These are phyloP conservation scores for Paramecium sonneborni DNA, from an alignment of 73 alveolate genomes.

Conservation along the genomic window DNA sequence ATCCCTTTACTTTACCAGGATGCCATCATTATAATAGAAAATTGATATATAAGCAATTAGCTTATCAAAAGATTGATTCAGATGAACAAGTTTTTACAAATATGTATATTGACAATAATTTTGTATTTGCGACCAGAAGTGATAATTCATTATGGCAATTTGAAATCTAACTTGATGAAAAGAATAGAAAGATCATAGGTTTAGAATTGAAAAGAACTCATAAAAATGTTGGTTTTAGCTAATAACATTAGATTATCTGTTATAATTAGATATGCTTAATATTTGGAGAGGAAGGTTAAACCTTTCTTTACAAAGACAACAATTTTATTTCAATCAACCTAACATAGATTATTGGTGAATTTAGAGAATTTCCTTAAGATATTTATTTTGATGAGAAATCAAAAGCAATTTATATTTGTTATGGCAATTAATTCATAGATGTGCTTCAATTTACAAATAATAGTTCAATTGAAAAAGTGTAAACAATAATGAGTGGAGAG, in stretches of 20 bases:
- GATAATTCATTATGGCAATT: not conserved
- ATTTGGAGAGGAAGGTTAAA: not conserved
- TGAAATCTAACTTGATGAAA: not conserved
- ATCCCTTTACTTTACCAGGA: conserved; percentile 34
- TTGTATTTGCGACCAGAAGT: conserved; percentile 27
- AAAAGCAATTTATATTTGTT: not conserved
- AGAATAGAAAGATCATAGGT: not conserved
- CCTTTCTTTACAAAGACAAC: not conserved
- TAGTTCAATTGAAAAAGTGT: not conserved
- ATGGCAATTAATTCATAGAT: not conserved
- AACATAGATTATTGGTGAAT: not conserved
- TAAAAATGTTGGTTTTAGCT: not conserved
- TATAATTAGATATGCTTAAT: not conserved
- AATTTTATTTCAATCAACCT: not conserved
- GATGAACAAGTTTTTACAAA: not conserved
- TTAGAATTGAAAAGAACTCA: not conserved
- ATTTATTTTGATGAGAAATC: not conserved
- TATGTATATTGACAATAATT: not conserved
- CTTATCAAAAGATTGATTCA: not conserved
- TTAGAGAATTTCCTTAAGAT: not conserved
- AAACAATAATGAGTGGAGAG: not conserved
- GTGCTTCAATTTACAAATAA: not conserved
- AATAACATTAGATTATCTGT: not conserved
- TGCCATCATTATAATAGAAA: not conserved
- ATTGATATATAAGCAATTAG: not conserved